Evolutionary conservation across 805 yeast genomes (phyloP).

Genomic region (Teunomyces atbi): DNA sequence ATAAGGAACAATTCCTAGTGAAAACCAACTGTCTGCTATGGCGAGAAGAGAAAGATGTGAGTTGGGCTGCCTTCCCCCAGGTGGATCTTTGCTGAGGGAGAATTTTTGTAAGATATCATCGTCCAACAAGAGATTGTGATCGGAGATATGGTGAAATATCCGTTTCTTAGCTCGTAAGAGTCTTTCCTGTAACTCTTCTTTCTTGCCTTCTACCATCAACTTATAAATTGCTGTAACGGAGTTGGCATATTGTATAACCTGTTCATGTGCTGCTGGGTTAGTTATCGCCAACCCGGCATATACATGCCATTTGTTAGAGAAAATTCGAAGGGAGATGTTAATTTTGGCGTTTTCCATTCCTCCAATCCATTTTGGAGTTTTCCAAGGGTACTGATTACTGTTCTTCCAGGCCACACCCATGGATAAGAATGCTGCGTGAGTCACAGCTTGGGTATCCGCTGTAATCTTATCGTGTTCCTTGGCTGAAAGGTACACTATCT

Average conservation of each 20-base stretch:
- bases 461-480: slow-evolving; percentile 90
- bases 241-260: slow-evolving; percentile 83
- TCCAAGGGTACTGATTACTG: slow-evolving; percentile 88
- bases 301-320: slow-evolving; percentile 95
- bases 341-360: slow-evolving; percentile 96
- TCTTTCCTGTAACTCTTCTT: slow-evolving; percentile 56
- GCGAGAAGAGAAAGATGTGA: slow-evolving; percentile 87
- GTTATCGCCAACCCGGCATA: slow-evolving; percentile 97
- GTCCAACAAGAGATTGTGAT: slow-evolving; percentile 63
- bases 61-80: slow-evolving; percentile 69
- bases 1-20: slow-evolving; percentile 82
- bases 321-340: slow-evolving; percentile 87
- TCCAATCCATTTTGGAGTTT: slow-evolving; percentile 78
- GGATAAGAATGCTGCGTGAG: slow-evolving; percentile 94
- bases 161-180: slow-evolving; percentile 63
- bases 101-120: slow-evolving; percentile 76
- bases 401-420: slow-evolving; percentile 97
- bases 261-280: slow-evolving; percentile 90
- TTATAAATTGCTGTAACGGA: slow-evolving; percentile 82
- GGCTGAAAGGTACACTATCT: slow-evolving; percentile 74
- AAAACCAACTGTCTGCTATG: slow-evolving; percentile 92
- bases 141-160: slow-evolving; percentile 69
- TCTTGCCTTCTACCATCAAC: slow-evolving; percentile 71
- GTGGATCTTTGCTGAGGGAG: slow-evolving; percentile 71
- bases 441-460: slow-evolving; percentile 98